Conservation (phyloP, 495 filamentous ascomycete species). For the Tuber umbilicatum region DNA sequence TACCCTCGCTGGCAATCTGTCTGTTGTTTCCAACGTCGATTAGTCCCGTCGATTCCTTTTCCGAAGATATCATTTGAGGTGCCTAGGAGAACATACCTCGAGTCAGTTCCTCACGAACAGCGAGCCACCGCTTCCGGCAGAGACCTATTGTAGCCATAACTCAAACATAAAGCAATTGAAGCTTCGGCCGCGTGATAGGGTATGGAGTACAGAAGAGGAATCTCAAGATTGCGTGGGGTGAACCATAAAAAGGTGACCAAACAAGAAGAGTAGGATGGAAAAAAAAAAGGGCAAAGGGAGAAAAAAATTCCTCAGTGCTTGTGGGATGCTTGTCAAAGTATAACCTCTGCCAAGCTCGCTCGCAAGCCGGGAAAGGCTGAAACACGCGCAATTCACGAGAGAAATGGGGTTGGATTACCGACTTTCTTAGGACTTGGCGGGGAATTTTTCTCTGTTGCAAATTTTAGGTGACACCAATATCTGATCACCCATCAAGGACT, state of each 20-base stretch:
- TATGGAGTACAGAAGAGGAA: background rate
- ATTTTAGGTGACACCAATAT: background rate
- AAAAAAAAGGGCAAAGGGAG: background rate
- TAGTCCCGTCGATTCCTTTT: background rate
- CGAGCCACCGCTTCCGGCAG: constrained; percentile 18
- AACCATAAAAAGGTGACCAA: background rate
- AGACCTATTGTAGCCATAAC: background rate
- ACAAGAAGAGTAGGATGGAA: background rate
- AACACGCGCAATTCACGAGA: background rate
- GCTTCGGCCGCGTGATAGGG: background rate
- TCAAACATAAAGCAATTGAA: background rate
- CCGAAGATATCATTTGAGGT: background rate
- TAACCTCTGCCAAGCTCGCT: background rate
- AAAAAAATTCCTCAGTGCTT: background rate
- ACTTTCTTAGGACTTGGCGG: background rate
- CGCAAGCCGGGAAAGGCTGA: background rate
- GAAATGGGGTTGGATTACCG: background rate
- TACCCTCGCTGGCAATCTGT: constrained; percentile 44
- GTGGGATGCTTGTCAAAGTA: background rate
- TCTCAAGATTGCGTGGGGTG: background rate
- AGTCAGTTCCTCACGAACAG: constrained; percentile 19
- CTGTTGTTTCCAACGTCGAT: constrained; percentile 7
- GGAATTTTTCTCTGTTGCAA: background rate
- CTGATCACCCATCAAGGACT: background rate
- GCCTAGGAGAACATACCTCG: constrained; percentile 22